Evolutionary conservation across 106 monocot species (phyloP).

Genomic region (Phalaenopsis equestris): DNA sequence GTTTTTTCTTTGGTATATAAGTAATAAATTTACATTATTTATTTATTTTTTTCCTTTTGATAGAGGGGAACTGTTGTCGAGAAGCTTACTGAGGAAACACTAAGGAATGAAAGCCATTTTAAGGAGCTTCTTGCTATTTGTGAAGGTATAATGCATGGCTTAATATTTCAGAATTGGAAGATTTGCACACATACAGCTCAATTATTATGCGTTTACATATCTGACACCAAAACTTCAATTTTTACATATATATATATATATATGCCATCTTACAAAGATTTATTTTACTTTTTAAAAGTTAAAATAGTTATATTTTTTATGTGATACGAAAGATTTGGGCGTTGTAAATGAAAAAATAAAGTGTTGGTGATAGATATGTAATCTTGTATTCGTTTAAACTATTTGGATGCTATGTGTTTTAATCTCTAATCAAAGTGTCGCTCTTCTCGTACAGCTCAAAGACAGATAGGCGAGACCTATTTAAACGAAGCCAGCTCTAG

Average conservation of each 20-base stretch:
- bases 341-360: no score
- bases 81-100: conserved; percentile 57
- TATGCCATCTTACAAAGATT: no score
- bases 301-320: no score
- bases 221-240: no score
- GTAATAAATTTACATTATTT: not conserved
- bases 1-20: not conserved
- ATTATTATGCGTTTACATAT: no score
- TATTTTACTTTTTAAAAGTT: no score
- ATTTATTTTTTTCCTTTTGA: conserved; percentile 9
- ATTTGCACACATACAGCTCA: no score
- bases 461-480: conserved; percentile 63
- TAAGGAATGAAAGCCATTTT: conserved; percentile 43
- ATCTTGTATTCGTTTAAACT: no score
- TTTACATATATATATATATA: no score
- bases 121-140: conserved; percentile 51
- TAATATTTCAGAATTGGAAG: not conserved
- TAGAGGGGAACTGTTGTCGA: conserved; percentile 74
- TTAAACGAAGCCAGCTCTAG: conserved; percentile 76
- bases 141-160: conserved; percentile 29
- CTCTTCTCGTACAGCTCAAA: conserved; percentile 38
- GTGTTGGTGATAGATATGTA: no score
- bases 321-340: no score
- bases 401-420: not conserved
- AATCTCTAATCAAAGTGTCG: not conserved